Evolutionary conservation across 371 early-diverging fungal genomes (phyloP).

Genomic region (Amoeboaphelidium protococcarum): DNA sequence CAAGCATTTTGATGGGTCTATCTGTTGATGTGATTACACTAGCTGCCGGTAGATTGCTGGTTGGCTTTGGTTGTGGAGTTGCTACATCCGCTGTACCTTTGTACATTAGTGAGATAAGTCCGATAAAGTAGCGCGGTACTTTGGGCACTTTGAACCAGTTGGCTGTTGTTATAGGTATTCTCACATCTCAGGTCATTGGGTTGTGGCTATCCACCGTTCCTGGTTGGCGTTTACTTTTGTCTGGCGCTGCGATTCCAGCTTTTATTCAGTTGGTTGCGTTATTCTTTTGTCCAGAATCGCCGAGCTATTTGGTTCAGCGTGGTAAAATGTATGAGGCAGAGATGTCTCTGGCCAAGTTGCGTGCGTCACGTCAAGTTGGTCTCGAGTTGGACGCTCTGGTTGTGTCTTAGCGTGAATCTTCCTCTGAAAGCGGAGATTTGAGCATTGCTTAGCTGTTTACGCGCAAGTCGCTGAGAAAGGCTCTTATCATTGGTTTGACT

Average conservation of each 20-base stretch:
- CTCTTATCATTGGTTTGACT: constrained; percentile 9
- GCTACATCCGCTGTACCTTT: constrained; percentile 56
- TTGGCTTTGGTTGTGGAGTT: constrained; percentile 58
- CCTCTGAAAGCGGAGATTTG: not conserved
- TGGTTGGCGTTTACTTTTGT: constrained; percentile 33
- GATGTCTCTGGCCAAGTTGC: constrained; percentile 21
- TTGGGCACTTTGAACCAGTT: constrained; percentile 51
- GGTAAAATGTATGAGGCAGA: constrained; percentile 26
- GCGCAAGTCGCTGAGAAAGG: constrained; percentile 5
- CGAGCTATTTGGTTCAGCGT: constrained; percentile 27
- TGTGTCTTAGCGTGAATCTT: not conserved
- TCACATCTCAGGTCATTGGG: constrained; percentile 33
- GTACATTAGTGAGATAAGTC: constrained; percentile 62
- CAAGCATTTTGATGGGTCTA: constrained; percentile 33
- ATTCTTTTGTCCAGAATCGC: constrained; percentile 50
- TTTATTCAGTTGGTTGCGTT: constrained; percentile 29
- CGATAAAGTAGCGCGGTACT: constrained; percentile 36
- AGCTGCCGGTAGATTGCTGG: constrained; percentile 43
- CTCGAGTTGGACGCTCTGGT: constrained; percentile 14
- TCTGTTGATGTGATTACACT: constrained; percentile 21
- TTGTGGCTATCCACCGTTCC: constrained; percentile 24
- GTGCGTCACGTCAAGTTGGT: constrained; percentile 25
- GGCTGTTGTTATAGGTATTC: constrained; percentile 51
- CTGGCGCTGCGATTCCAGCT: constrained; percentile 24
- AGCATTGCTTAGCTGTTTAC: constrained; percentile 7